Evolutionary conservation across 1,284 basidiomycete genomes (phyloP).

Genomic region (Xanthoconium separans): DNA sequence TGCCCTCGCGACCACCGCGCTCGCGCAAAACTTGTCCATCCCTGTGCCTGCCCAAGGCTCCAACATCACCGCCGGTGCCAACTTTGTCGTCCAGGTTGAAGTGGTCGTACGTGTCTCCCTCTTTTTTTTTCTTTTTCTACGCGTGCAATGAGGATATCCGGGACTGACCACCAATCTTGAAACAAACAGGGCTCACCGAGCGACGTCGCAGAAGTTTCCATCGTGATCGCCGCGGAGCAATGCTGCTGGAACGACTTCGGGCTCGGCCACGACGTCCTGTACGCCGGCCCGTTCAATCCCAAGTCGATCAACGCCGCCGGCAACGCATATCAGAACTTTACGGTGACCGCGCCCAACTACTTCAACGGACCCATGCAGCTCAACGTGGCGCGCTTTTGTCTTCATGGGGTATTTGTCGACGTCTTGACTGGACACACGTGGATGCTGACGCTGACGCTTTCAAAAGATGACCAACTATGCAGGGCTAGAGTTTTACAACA

Average conservation of each 20-base stretch:
- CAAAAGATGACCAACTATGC: background rate
- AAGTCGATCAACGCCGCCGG: conserved; percentile 1
- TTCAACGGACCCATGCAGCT: background rate
- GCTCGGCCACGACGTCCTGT: conserved; percentile 42
- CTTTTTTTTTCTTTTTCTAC: too few species aligned
- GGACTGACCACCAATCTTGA: conserved; percentile 18
- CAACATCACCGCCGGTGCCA: conserved; percentile 35
- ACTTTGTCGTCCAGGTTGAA: conserved; percentile 43
- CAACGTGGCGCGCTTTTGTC: background rate
- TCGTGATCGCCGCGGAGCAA: conserved; percentile 41
- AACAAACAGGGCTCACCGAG: conserved; percentile 20
- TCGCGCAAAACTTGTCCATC: conserved; percentile 44
- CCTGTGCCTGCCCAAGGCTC: conserved; percentile 36
- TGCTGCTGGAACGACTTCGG: conserved; percentile 33
- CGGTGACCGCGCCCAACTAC: background rate
- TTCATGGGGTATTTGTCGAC: background rate
- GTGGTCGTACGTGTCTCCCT: conserved; percentile 38
- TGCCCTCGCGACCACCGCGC: conserved; percentile 14
- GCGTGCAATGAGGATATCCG: background rate
- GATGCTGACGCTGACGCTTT: background rate
- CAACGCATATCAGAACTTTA: background rate
- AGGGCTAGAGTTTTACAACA: background rate
- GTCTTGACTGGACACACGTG: background rate
- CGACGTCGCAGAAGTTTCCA: conserved; percentile 39
- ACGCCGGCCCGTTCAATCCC: conserved; percentile 45